A percentile compares a stretch with the other conserved stretches of the same genome.
Evolutionary conservation across 2,329 filamentous ascomycete species (phyloP).

Genomic region (Aspergillus sp.): DNA sequence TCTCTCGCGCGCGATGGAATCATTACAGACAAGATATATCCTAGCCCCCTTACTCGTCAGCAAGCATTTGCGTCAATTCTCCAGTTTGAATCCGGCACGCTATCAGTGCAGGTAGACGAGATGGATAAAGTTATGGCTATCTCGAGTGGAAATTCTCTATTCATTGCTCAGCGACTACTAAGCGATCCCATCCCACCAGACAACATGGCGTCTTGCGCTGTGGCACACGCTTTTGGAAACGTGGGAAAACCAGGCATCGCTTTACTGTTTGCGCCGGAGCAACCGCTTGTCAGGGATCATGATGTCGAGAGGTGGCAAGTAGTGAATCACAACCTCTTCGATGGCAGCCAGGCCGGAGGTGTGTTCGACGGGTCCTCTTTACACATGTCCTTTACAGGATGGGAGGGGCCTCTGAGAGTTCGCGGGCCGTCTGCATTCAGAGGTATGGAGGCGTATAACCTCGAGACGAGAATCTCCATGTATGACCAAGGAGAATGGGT

Average conservation of each 20-base stretch:
- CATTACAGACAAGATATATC: background rate
- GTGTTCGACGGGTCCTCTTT: slow-evolving; percentile 9
- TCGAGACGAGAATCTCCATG: background rate
- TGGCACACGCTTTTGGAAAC: slow-evolving; percentile 7
- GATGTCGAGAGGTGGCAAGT: slow-evolving; percentile 9
- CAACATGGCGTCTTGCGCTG: background rate
- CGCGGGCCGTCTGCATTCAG: background rate
- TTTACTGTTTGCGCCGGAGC: background rate
- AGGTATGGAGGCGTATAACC: background rate
- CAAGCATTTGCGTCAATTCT: slow-evolving; percentile 8
- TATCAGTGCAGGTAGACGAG: background rate
- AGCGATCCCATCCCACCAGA: background rate
- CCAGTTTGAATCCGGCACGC: slow-evolving; percentile 3
- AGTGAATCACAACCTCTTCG: slow-evolving; percentile 8
- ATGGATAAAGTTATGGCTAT: slow-evolving; percentile 2
- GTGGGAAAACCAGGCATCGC: slow-evolving; percentile 9
- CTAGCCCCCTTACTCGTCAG: background rate
- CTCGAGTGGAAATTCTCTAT: slow-evolving; percentile 6
- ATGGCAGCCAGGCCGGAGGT: background rate
- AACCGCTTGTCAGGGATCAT: slow-evolving; percentile 1
- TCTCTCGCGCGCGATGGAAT: background rate
- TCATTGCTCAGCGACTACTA: slow-evolving; percentile 6
- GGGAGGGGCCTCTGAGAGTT: slow-evolving; percentile 7
- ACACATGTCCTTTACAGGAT: slow-evolving; percentile 9
- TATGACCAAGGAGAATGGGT: slow-evolving; percentile 1